Evolutionary conservation across 805 yeast species (phyloP).

Genomic region (Candida tammaniensis): DNA sequence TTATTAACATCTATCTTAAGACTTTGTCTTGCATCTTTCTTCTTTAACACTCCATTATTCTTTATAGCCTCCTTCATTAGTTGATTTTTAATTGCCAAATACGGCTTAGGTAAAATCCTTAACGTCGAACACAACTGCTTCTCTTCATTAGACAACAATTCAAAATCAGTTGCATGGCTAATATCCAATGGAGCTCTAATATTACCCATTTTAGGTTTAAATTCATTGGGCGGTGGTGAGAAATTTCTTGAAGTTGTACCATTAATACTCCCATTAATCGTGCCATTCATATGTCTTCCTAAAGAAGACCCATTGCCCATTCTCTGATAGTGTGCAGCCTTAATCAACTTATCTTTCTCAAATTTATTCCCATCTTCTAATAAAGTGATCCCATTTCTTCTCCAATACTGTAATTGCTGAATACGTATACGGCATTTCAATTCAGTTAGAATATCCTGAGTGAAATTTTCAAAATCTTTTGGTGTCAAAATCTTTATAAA

Average conservation of each 20-base stretch:
- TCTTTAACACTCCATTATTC: constrained; percentile 79
- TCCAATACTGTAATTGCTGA: constrained; percentile 89
- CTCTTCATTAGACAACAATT: constrained; percentile 82
- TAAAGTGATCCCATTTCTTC: constrained; percentile 83
- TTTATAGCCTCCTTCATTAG: constrained; percentile 83
- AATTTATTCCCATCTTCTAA: constrained; percentile 79
- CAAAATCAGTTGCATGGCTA: constrained; percentile 76
- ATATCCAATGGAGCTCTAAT: constrained; percentile 62
- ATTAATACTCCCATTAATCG: constrained; percentile 13
- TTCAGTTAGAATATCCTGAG: constrained; percentile 73
- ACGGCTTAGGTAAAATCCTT: constrained; percentile 89
- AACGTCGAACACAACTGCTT: constrained; percentile 79
- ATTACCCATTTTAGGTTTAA: constrained; percentile 41
- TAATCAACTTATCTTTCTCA: constrained; percentile 80
- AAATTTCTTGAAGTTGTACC: constrained; percentile 13
- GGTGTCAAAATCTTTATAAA: constrained; percentile 78
- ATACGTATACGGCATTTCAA: constrained; percentile 76
- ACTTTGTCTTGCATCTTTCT: constrained; percentile 80
- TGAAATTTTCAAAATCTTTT: constrained; percentile 73
- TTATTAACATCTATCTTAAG: constrained; percentile 83
- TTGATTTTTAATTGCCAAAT: constrained; percentile 86
- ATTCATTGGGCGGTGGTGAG: constrained; percentile 42
- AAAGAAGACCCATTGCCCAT: constrained; percentile 38
- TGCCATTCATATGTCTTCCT: constrained; percentile 13
- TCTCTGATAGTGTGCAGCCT: constrained; percentile 62